Conservation (phyloP, 78 protist genomes). For the Trichosphaerium sp. region DNA sequence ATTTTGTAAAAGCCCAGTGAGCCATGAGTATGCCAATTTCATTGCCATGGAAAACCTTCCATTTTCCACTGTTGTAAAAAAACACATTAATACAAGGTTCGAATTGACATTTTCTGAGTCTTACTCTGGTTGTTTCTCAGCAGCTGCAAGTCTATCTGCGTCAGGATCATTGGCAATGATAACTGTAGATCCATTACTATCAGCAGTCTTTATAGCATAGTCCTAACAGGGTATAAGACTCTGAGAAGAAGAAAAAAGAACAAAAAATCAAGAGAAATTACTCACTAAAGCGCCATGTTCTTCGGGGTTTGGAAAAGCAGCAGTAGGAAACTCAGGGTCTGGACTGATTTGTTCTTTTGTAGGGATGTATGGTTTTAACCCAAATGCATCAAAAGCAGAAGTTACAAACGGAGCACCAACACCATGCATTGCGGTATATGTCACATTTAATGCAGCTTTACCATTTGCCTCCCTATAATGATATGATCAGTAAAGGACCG, state of each 20-base stretch:
- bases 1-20: constrained; percentile 64
- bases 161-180: constrained; percentile 99
- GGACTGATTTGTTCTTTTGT: constrained; percentile 70
- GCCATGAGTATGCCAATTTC: constrained; percentile 90
- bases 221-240: background rate
- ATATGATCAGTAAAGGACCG: no score
- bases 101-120: background rate
- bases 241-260: background rate
- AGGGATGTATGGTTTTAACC: constrained; percentile 22
- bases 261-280: no score
- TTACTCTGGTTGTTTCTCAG: constrained; percentile 52
- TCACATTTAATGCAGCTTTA: constrained; percentile 3
- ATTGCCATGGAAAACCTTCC: constrained; percentile 92
- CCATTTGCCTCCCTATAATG: background rate
- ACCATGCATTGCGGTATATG: constrained; percentile 96
- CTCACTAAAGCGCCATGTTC: constrained; percentile 78
- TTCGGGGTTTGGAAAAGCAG: constrained; percentile 96
- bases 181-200: constrained; percentile 14
- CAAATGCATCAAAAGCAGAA: constrained; percentile 38
- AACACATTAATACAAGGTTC: background rate
- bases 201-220: constrained; percentile 73
- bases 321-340: constrained; percentile 96
- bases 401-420: constrained; percentile 75
- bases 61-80: constrained; percentile 42
- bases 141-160: constrained; percentile 93